Base-by-base conservation (phyloP, 805 yeast species). In the Wickerhamiella domercqiae region DNA sequence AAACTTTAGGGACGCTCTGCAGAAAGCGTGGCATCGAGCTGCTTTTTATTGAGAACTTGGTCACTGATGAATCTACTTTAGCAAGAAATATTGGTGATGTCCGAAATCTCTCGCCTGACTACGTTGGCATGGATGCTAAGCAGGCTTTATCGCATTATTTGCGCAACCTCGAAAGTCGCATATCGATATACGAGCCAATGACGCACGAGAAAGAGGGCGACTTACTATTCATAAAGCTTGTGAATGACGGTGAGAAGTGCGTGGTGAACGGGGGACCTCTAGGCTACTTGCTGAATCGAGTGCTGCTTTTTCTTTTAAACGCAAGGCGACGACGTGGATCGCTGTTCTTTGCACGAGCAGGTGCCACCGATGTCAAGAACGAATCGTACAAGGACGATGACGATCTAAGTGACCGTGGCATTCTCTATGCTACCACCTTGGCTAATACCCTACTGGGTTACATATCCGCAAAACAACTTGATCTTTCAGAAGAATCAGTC, bases 231-330 rank as follows among this genome's bases (percentile, higher is more conserved):
- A 77, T 90, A 53, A 83, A 86, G 58, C 75, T 83, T 50, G 78
- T 80, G 52, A 86, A 90, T 55, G 87, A 86, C 57, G 95, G 96
- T 14, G 90, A 83, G 54, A 61, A 78, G 45, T 67, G 87, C 40
- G 74, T 79, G 32, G 69, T 86, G 41, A 79, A 82, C 59, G 73
- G 80, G 52, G 75, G 86, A 29, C 78, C 78, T 46, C 72, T 82
- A 50, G 96, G 95, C 14, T 90, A 87, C 56, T 66, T 90, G 55
- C 75, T 83, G 42, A 83, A 87, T 54, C 78, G 90, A 52, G 90
- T 90, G 36, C 84, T 90, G 19, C 83, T 82, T 56, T 90, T 82
- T 57, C 64, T 90, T 54, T 81, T 90, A 83, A 90, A 90, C 60
- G 68, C 90, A 9, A 71, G 87, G 47, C 78, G 83, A 51, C 82